Evolutionary conservation across 176 grass and related monocot genomes (phyloP), one percentile per base, ranked within the genome.

Genomic region (Bromus sterilis): DNA sequence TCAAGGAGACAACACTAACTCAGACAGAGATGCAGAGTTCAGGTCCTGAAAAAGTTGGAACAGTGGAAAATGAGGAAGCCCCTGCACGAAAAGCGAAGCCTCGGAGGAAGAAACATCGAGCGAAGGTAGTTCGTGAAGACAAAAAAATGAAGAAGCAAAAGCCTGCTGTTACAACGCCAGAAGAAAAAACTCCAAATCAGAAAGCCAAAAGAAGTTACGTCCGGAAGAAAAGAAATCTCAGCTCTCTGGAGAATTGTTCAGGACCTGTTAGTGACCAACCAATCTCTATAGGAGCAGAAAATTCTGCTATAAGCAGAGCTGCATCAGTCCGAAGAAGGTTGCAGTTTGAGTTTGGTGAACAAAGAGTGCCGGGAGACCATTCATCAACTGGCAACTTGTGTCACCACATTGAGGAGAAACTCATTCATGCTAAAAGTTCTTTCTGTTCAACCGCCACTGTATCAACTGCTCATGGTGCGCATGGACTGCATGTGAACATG

Each of bases 71-170:
- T 46, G 73, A 71, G 71, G 78, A 81, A 74, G 79, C 44, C 49
- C 55, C 33, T 29, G 37, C 53, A 72, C 48, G 18, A 58, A 86
- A 78, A 65, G 56, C 13, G 33, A 88, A 79, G 74, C 37, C 75
- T 74, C 39, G 71, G 55, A 87, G 84, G 86, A 91, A 80, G 79
- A 89, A 79, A 21, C 86, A 91, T 33, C 91, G 89, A 62, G 84
- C 92, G 70, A 91, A 91, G 74, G 92, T 94, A 78, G 78, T 94
- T 24, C 78, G 75, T 49, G 89, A 94, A 57, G 62, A 51, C 23
- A 85, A 65, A n/a, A n/a, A 29, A 39, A 8, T 46, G 4, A 88
- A 80, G 82, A 85, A 43, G 24, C 64, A 82, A 69, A 88, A 88
- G 21, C 15, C 44, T 49, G 64, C 59, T 43, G 68, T 78, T 63